These are phyloP conservation scores for Claviceps cyperi DNA, from an alignment of 2,329 filamentous ascomycete genomes.

Conservation along the genomic window DNA sequence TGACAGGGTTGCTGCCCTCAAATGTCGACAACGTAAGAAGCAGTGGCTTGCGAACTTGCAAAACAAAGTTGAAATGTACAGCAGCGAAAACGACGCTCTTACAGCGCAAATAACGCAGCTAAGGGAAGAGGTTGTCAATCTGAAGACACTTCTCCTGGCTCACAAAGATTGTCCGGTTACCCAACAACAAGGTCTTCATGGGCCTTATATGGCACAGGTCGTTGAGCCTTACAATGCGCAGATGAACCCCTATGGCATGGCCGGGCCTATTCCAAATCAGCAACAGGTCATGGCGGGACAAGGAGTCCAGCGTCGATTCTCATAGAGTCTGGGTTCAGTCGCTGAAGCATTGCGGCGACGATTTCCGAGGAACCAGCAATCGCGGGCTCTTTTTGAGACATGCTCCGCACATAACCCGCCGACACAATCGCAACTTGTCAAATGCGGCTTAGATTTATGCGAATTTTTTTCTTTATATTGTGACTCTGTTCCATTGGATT, in stretches of 20 bases:
- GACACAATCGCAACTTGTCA: neutral
- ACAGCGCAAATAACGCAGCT: constrained; percentile 71
- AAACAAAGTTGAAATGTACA: constrained; percentile 85
- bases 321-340: constrained; percentile 24
- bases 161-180: constrained; percentile 95
- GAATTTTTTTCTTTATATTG: neutral
- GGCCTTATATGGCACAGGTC: constrained; percentile 39
- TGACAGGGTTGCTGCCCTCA: constrained; percentile 76
- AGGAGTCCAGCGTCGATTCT: constrained; percentile 40
- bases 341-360: neutral
- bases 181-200: constrained; percentile 58
- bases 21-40: constrained; percentile 96
- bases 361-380: neutral
- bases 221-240: constrained; percentile 40
- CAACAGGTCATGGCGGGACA: constrained; percentile 42
- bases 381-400: neutral
- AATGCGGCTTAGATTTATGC: neutral
- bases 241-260: constrained; percentile 47
- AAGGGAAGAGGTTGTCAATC: constrained; percentile 82
- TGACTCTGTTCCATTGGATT: neutral
- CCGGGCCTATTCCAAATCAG: constrained; percentile 32
- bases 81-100: constrained; percentile 78
- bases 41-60: constrained; percentile 96
- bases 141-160: constrained; percentile 82
- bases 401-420: neutral